Base-by-base conservation (phyloP, 768 basidiomycete species). In the Rhizopogon salebrosus region DNA sequence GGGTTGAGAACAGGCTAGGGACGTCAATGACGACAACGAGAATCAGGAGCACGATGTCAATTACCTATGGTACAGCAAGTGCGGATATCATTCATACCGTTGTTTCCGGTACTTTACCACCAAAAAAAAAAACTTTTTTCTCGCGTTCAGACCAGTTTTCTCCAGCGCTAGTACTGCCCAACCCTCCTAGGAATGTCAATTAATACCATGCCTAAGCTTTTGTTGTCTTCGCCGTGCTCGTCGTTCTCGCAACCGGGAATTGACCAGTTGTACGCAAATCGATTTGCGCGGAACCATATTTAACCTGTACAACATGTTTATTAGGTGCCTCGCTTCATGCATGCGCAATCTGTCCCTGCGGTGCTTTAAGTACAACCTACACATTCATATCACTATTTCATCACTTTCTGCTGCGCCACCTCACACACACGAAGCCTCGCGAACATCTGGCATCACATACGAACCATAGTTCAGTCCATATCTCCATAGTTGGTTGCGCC, bases 21-120 rank as follows among this genome's bases (percentile, higher is more conserved):
- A n/a, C n/a, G n/a, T n/a, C n/a, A n/a, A n/a, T n/a, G n/a, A n/a
- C n/a, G 59, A n/a, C 37, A 60, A 51, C 51, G 49, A 18, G 3
- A 59, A 59, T 16, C 62, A 64, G 45, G 71, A 78, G 36, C 67
- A 73, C 6, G 78, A 82, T 46, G 70, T n/a, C 68, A 14, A 60
- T 26, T 80, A 80, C 0, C 83, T 80, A 54, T 78, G 84, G n/a
- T n/a, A n/a, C n/a, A n/a, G n/a, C n/a, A 14, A 86, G 78, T 54
- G 85, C 85, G 5, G 85, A 87, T 57, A 83, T 88, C 52, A 71
- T 89, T 35, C 84, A 80, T 60, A 80, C 83, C 3, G 72, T 78
- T 16, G 69, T 70, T 26, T 68, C 74, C 34, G 74, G 80, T 31
- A 72, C 70, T 51, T 74, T 74, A 49, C 78, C n/a, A n/a, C n/a